Evolutionary conservation across 192 early-diverging fungal genomes (phyloP), one percentile per base, ranked within the genome.

Genomic region (Allomyces macrogynus): DNA sequence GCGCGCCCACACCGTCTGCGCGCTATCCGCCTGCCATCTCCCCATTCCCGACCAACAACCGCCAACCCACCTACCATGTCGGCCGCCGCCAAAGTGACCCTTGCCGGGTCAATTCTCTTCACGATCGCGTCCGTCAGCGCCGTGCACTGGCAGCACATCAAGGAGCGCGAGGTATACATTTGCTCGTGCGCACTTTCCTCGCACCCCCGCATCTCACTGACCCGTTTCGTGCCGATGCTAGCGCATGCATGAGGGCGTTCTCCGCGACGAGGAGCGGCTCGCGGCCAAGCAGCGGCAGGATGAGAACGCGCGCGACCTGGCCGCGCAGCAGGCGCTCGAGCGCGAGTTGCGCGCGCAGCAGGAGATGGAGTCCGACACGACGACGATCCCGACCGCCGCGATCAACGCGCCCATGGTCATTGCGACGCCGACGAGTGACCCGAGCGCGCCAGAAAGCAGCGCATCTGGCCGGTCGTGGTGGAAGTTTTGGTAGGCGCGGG

Each of bases 221-320:
- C n/a, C n/a, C n/a, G n/a, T n/a, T n/a, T n/a, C n/a, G n/a, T n/a
- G n/a, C n/a, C n/a, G n/a, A n/a, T n/a, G n/a, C n/a, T 27, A 74
- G 72, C 65, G 69, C 3, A 74, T 74, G 72, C 70, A 70, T 16
- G 11, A 67, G 49, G 72, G 72, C 12, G 69, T 74, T 26, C 10
- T 62, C 25, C 70, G 67, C 63, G 72, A 74, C 44, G 72, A 74
- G 44, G 72, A 70, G 24, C 63, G 72, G 3, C 63, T 71, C 44
- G 72, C 68, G 43, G 69, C 66, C 27, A 74, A 74, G 69, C 70
- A 68, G 67, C 70, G 72, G 43, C 68, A 70, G 43, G 69, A 70
- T 60, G 72, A 74, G 14, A 74, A 74, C n/a, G 72, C 67, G 22
- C 63, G 68, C 14, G 72, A 74, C 40, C 62, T 74, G 11, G 72